A percentile compares a stretch with the other conserved stretches of the same genome.
phyloP scores from a whole-genome alignment of 371 early-diverging fungal genomes.

The Mortierella sp. region DNA sequence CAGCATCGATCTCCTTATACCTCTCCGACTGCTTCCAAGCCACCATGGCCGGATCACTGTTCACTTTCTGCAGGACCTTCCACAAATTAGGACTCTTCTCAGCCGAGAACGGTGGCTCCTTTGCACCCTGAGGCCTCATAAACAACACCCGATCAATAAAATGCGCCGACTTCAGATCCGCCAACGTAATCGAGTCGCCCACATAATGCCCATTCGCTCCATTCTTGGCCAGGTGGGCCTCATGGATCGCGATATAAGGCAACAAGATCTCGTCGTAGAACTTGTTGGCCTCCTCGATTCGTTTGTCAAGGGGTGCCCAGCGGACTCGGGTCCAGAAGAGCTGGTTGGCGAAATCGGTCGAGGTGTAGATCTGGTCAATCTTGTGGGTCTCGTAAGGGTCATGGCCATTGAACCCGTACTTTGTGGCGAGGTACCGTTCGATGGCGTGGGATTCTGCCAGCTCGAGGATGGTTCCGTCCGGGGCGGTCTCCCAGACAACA shows the following conservation, averaged over 20 bases:
- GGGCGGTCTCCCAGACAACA: conserved; percentile 43
- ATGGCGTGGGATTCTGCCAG: conserved; percentile 57
- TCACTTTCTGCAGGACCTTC: conserved; percentile 35
- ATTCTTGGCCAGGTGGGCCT: conserved; percentile 28
- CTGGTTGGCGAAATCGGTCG: conserved; percentile 11
- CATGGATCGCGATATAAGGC: conserved; percentile 23
- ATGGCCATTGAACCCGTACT: conserved; percentile 19
- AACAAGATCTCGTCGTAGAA: conserved; percentile 18
- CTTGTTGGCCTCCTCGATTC: conserved; percentile 19
- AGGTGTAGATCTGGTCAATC: conserved; percentile 22
- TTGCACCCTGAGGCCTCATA: conserved; percentile 20
- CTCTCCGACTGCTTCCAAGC: conserved; percentile 18
- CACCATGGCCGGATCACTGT: conserved; percentile 8
- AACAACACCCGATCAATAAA: conserved; percentile 22
- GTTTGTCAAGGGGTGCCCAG: conserved; percentile 17
- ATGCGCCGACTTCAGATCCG: conserved; percentile 30
- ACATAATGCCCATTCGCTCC: conserved; percentile 42
- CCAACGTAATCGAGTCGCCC: conserved; percentile 19
- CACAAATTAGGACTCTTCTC: conserved; percentile 32
- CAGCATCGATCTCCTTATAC: conserved; percentile 18
- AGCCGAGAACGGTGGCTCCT: conserved; percentile 18
- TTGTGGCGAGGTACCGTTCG: conserved; percentile 55
- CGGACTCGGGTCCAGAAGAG: conserved; percentile 5
- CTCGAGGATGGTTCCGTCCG: conserved; percentile 30
- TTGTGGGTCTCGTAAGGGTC: conserved; percentile 14